Evolutionary conservation across 495 filamentous ascomycete genomes (phyloP), one percentile per base, ranked within the genome.

Genomic region (Parathielavia hyrcaniae): DNA sequence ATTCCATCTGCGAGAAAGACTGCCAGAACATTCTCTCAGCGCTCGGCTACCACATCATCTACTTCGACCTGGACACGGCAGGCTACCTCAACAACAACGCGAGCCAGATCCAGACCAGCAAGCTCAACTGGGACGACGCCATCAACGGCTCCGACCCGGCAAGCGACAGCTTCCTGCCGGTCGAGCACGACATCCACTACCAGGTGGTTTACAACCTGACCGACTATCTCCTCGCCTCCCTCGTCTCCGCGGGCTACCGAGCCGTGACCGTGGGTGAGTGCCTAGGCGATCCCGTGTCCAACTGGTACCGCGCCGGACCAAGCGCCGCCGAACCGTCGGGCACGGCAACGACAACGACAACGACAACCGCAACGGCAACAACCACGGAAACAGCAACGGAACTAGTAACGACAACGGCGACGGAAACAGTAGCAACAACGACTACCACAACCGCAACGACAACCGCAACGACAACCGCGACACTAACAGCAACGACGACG

Each of bases 21-120:
- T 91, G 89, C 65, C 72, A 82, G 53, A 71, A 69, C 10, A 80
- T 85, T 39, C 71, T 92, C 64, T 76, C 77, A 17, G 71, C 70
- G 5, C 75, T 92, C 40, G 88, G 89, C 4, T 95, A 95, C 61
- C 88, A 95, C 67, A 75, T 84, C 40, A 72, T 80, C 57, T 81
- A 88, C 62, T 90, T 89, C 63, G 81, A 91, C 58, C 75, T 95
- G 32, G 89, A 95, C 69, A 95, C 89, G 0, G 82, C 83, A 10
- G 89, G 90, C 55, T 95, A 87, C 60, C 74, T 85, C 26, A 79
- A 92, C 53, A 81, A 83, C 55, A 73, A 69, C 34, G 76, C 83
- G 0, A 64, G 62, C 2, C 56, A 76, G 57, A 90, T 91, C 55
- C 85, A 90, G 61, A 79, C 71, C 11, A 84, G 85, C 60, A 90